Conservation (phyloP, 116 monocot species). For the Zostera marina region DNA sequence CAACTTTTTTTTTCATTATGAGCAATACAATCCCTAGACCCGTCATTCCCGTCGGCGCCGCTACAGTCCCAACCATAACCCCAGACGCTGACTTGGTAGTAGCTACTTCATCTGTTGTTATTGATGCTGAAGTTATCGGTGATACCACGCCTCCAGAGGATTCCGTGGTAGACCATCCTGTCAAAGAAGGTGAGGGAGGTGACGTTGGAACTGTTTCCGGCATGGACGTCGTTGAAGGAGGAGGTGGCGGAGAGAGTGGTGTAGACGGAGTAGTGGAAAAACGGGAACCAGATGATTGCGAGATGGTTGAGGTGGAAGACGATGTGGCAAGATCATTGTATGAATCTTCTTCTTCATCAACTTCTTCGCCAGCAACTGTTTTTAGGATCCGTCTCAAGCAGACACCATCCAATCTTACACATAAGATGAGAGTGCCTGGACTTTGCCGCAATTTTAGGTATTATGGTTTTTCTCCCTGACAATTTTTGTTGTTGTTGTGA, state of each 20-base stretch:
- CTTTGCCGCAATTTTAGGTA: constrained; percentile 97
- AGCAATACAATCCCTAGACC: constrained; percentile 1
- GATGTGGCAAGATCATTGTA: constrained; percentile 5
- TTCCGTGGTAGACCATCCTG: constrained; percentile 10
- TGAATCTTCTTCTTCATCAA: background rate
- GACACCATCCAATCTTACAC: constrained; percentile 48
- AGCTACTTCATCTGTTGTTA: no score
- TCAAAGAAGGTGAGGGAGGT: constrained; percentile 1
- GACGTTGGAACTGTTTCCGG: background rate
- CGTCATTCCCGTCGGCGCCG: no score
- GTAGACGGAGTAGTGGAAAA: constrained; percentile 7
- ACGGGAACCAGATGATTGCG: constrained; percentile 14
- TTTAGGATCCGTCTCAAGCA: constrained; percentile 91
- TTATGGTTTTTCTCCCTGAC: no score
- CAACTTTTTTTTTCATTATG: constrained; percentile 3
- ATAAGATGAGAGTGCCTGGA: constrained; percentile 97
- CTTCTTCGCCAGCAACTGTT: constrained; percentile 49
- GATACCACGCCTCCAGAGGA: constrained; percentile 7
- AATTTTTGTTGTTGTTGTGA: no score
- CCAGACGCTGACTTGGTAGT: background rate
- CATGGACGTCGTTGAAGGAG: constrained; percentile 10
- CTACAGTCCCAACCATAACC: background rate
- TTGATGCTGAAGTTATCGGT: background rate
- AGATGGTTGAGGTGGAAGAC: constrained; percentile 12
- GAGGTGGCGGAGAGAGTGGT: constrained; percentile 10